A percentile compares a stretch with the other conserved stretches of the same genome.
These are phyloP conservation scores for Talaromyces rugulosus DNA, from an alignment of 2,329 filamentous ascomycete genomes.

Conservation along the genomic window DNA sequence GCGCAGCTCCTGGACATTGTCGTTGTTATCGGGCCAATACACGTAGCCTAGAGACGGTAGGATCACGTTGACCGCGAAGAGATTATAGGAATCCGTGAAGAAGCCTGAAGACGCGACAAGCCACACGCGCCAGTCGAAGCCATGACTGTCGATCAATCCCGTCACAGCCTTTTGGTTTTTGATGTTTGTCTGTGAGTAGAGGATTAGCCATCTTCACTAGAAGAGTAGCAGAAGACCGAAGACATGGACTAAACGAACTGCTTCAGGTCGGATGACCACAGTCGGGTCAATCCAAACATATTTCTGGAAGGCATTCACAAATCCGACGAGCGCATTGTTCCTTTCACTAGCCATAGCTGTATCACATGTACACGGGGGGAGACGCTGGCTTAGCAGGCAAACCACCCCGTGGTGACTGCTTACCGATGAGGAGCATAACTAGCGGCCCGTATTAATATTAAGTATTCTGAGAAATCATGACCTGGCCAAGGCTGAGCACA, in stretches of 20 bases:
- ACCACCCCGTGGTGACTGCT: background rate
- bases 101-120: background rate
- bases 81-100: background rate
- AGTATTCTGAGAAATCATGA: background rate
- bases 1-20: background rate
- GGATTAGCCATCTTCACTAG: background rate
- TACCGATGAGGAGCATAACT: background rate
- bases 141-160: background rate
- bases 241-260: background rate
- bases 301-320: background rate
- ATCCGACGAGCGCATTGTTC: background rate
- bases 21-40: slow-evolving; percentile 42
- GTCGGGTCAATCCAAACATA: background rate
- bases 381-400: background rate
- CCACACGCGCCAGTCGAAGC: background rate
- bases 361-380: background rate
- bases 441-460: background rate
- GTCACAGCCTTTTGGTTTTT: background rate
- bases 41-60: slow-evolving; percentile 45
- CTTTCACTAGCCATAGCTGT: background rate
- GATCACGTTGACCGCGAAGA: slow-evolving; percentile 48
- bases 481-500: background rate
- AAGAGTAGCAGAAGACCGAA: background rate
- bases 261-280: background rate
- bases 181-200: background rate